A percentile compares a stretch with the other conserved stretches of the same genome.
Evolutionary conservation across 1,284 basidiomycete species (phyloP).

Genomic region (Irpex sp.): DNA sequence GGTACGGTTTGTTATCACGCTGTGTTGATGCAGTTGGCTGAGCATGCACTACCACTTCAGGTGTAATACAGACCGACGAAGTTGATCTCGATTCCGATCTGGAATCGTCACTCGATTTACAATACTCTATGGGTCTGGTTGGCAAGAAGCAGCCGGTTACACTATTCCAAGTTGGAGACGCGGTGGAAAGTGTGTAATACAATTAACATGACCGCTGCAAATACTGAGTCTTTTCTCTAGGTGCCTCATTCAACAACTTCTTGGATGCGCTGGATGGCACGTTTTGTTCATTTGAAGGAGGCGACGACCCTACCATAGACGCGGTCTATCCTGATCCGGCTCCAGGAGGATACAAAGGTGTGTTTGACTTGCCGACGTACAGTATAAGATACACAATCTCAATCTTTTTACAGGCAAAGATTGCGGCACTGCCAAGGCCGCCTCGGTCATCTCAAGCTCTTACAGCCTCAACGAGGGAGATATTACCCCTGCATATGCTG

Average conservation of each 20-base stretch:
- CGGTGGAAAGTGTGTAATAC: constrained; percentile 31
- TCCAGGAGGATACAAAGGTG: constrained; percentile 40
- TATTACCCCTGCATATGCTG: constrained; percentile 32
- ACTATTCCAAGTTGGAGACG: constrained; percentile 47
- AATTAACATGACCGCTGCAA: background rate
- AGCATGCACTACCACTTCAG: background rate
- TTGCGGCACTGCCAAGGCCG: constrained; percentile 18
- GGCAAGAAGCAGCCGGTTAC: constrained; percentile 39
- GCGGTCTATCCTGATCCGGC: constrained; percentile 49
- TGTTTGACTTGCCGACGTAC: constrained; percentile 2
- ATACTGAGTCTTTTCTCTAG: constrained; percentile 18
- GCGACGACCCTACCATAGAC: constrained; percentile 51
- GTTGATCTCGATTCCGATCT: background rate
- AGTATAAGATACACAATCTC: background rate
- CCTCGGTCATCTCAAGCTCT: constrained; percentile 37
- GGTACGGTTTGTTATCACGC: background rate
- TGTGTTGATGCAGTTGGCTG: too few species aligned
- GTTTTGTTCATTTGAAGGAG: constrained; percentile 61
- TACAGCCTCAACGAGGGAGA: constrained; percentile 35
- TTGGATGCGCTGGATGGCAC: constrained; percentile 44
- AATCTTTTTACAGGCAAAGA: too few species aligned
- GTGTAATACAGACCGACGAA: background rate
- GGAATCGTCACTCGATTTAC: constrained; percentile 52
- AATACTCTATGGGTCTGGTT: constrained; percentile 44
- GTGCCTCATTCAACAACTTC: constrained; percentile 43